Percentiles rank a stretch among this genome's conserved stretches.
phyloP scores from a whole-genome alignment of 768 basidiomycete genomes.

The Symmetrospora coprosmae region DNA sequence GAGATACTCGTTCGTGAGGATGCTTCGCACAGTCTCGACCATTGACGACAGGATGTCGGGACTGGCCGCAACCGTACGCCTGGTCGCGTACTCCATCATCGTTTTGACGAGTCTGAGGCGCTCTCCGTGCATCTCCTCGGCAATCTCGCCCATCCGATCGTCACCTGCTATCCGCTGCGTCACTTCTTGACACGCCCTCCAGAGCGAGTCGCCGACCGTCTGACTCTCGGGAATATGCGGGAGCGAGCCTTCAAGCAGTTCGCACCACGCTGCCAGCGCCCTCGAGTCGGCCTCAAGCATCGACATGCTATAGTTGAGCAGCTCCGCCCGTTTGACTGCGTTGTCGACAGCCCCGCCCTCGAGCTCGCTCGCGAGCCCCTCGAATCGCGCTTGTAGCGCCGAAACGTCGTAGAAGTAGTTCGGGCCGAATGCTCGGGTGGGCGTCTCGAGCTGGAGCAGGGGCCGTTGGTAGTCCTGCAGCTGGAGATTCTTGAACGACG shows the following conservation, averaged over 20 bases:
- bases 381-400: too few species aligned
- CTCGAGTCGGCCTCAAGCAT: too few species aligned
- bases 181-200: neutral
- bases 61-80: neutral
- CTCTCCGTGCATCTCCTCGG: neutral
- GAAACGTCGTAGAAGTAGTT: neutral
- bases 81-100: neutral
- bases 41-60: neutral
- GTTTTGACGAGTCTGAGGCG: neutral
- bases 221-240: too few species aligned
- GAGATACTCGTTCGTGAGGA: neutral
- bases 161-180: neutral
- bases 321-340: too few species aligned
- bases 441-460: neutral
- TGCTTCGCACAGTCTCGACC: neutral
- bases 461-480: neutral
- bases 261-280: too few species aligned
- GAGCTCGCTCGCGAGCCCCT: too few species aligned
- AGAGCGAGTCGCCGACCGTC: too few species aligned
- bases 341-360: too few species aligned
- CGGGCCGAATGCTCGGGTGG: neutral
- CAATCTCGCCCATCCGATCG: neutral
- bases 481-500: neutral
- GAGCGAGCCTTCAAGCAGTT: too few species aligned
- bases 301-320: too few species aligned